Evolutionary conservation across 2,329 filamentous ascomycete species (phyloP).

Genomic region (Stagonosporopsis chrysanthemi): DNA sequence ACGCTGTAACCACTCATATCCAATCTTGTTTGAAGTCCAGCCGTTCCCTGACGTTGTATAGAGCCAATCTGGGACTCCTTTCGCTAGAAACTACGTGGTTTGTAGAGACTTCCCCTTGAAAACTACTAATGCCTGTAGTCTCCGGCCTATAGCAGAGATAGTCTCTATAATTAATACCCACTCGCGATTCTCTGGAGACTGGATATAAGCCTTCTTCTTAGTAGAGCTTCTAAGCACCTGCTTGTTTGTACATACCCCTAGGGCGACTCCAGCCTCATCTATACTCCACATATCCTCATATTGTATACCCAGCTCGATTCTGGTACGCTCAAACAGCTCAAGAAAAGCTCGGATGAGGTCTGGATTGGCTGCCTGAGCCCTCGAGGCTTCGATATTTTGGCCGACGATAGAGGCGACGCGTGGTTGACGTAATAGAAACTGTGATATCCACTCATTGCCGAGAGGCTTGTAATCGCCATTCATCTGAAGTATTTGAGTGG

Average conservation of each 20-base stretch:
- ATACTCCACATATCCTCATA: not conserved
- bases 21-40: not conserved
- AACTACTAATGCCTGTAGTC: slow-evolving; percentile 19
- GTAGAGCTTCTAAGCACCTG: slow-evolving; percentile 13
- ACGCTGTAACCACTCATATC: not conserved
- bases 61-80: slow-evolving; percentile 8
- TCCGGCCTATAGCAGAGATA: slow-evolving; percentile 11
- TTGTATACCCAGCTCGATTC: slow-evolving; percentile 1
- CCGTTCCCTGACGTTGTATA: slow-evolving; percentile 19
- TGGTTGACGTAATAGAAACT: not conserved
- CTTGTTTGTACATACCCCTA: slow-evolving; percentile 22
- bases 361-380: not conserved
- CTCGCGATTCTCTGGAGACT: slow-evolving; percentile 25
- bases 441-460: not conserved
- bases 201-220: slow-evolving; percentile 26
- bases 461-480: not conserved
- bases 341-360: too few species aligned
- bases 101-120: slow-evolving; percentile 29
- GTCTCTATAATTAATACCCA: too few species aligned
- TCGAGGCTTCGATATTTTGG: not conserved
- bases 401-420: slow-evolving; percentile 1
- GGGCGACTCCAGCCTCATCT: not conserved
- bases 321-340: not conserved
- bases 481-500: not conserved
- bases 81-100: slow-evolving; percentile 21